Evolutionary conservation across 2,329 filamentous ascomycete genomes (phyloP), one percentile per base, ranked within the genome.

Genomic region (Colletotrichum sp.): DNA sequence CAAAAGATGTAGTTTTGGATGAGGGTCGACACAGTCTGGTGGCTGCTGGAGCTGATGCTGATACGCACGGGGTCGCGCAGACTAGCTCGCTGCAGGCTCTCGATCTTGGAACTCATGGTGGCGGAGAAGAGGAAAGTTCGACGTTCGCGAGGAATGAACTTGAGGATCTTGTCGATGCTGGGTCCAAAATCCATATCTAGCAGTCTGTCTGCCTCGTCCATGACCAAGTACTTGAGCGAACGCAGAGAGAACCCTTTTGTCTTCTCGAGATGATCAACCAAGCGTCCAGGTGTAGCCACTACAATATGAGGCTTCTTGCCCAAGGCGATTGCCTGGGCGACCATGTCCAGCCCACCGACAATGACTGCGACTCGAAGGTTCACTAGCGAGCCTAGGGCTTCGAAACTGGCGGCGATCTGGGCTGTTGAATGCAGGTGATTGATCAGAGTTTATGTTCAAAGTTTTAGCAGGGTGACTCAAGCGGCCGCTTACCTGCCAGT

Each of bases 261-360:
- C 85, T 98, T 98, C 83, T 98, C 96, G 10, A 98, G 87, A 80
- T 99, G 97, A 81, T 98, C 97, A 6, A 78, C 75, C n/a, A 78
- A 62, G 25, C 77, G 71, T 52, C 76, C 77, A 6, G 75, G 71
- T 28, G 75, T 75, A 8, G 96, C 96, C 52, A 98, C 96, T 27
- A 98, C 89, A 28, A 99, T 93, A 81, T 99, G 97, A 9, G 97
- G 97, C 80, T 96, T 96, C 89, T 98, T 98, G n/a, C 94, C 95
- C 1, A 99, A 90, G 0, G 96, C 94, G 78, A 99, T 97, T 2
- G 94, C 86, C 83, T 99, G 97, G 0, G 95, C 91, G 1, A 98
- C 94, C 95, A 98, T 98, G 78, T 98, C 96, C 89, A 98, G 93
- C 58, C 97, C 97, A 80, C 97, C 97, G 2, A 98, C 95, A 58